Base-by-base conservation (phyloP, 768 basidiomycete species). In the Agaricus sinodeliciosus region DNA sequence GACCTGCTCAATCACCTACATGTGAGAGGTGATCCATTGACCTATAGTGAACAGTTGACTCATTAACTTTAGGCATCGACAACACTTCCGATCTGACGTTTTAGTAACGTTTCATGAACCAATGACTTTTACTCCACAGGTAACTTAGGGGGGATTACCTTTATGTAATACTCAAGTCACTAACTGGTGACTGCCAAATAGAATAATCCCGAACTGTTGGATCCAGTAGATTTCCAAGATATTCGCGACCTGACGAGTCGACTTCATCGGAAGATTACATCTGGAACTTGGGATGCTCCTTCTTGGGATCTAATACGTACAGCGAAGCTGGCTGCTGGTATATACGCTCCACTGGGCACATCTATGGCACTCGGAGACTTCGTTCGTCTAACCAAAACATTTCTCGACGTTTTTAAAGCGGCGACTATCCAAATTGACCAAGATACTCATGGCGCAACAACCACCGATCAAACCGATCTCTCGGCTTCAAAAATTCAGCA, bases 321-420 rank as follows among this genome's bases (percentile, higher is more conserved):
- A 18, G 84, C 86, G 19, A 90, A 90, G 64, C 74, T 87, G 42
- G 87, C 90, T 3, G 76, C 87, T 15, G 71, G 87, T 25, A 82
- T 94, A 43, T 94, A 94, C 60, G 89, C 82, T 4, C 92, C 92
- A 2, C 70, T 94, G n/a, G 92, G 92, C 39, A 94, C 92, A 12
- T 73, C 69, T 11, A 90, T 94, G 87, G 80, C 76, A 50, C 73
- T 94, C 13, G 91, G 93, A 9, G 87, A 94, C 64, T 81, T 90
- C 63, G 85, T 94, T 25, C 79, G 90, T 18, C 75, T 90, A 7
- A 83, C 79, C 37, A 76, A 84, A 61, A 72, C 77, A 40, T 94
- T 94, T 63, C 73, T 90, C 13, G 88, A 91, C 57, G 81, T 75
- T 2, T 89, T 94, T 65, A 87, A 86, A 55, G 59, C 67, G 50